These are phyloP conservation scores for Saturnispora diversa DNA, from an alignment of 805 yeast genomes.

Conservation along the genomic window DNA sequence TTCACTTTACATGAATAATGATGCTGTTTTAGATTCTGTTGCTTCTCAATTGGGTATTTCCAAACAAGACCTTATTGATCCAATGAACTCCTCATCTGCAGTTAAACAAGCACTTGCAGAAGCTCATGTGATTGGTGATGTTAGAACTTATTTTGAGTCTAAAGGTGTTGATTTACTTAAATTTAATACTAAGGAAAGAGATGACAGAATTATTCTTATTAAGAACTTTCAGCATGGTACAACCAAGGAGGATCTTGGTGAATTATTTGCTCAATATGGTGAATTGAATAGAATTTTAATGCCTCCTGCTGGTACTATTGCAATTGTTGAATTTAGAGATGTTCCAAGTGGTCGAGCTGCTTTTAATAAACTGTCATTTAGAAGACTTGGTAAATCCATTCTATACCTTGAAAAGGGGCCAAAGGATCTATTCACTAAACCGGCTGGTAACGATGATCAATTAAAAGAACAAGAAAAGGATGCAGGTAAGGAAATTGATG, in stretches of 20 bases:
- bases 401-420: conserved; percentile 94
- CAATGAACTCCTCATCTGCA: conserved; percentile 78
- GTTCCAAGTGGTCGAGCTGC: conserved; percentile 82
- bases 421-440: conserved; percentile 60
- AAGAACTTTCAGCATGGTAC: conserved; percentile 92
- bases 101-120: conserved; percentile 97
- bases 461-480: conserved; percentile 24
- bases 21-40: conserved; percentile 86
- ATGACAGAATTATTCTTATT: conserved; percentile 71
- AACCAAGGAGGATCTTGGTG: conserved; percentile 69
- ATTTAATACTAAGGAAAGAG: conserved; percentile 61
- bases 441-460: conserved; percentile 33
- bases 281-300: conserved; percentile 69
- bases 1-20: conserved; percentile 80
- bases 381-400: conserved; percentile 80
- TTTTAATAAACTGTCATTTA: conserved; percentile 76
- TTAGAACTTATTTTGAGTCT: conserved; percentile 74
- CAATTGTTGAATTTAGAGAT: conserved; percentile 83
- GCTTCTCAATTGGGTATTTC: conserved; percentile 76
- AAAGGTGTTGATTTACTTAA: conserved; percentile 78
- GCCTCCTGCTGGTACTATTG: conserved; percentile 97
- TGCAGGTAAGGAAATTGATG: conserved; percentile 36
- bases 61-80: conserved; percentile 79
- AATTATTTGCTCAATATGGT: conserved; percentile 73
- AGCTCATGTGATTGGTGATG: conserved; percentile 89